phyloP scores from a whole-genome alignment of 2,329 filamentous ascomycete species.

The Coniochaeta ligniaria region DNA sequence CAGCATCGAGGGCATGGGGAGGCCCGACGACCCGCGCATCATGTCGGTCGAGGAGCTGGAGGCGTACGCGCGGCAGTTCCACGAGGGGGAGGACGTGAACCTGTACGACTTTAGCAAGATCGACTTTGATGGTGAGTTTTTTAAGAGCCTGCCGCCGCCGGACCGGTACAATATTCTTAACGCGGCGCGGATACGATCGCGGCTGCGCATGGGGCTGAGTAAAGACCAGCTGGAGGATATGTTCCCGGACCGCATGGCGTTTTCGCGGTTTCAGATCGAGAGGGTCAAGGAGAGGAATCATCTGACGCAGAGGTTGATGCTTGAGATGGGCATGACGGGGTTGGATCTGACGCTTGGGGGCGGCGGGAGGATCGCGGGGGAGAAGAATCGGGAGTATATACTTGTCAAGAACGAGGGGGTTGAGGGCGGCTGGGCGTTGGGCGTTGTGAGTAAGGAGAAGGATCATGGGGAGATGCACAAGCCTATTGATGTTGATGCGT shows the following conservation, averaged over 20 bases:
- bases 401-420: constrained; percentile 92
- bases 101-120: constrained; percentile 98
- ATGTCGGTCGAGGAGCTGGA: constrained; percentile 95
- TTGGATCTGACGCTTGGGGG: constrained; percentile 63
- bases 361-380: constrained; percentile 66
- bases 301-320: constrained; percentile 90
- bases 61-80: constrained; percentile 87
- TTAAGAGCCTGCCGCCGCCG: constrained; percentile 78
- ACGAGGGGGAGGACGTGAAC: constrained; percentile 84
- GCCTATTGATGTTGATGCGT: constrained; percentile 83
- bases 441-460: constrained; percentile 77
- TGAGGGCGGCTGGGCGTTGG: constrained; percentile 92
- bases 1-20: constrained; percentile 77
- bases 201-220: constrained; percentile 89
- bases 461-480: constrained; percentile 73
- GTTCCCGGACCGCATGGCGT: constrained; percentile 97
- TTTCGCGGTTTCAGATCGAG: constrained; percentile 94
- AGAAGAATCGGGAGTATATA: constrained; percentile 89
- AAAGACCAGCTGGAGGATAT: constrained; percentile 94
- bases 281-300: constrained; percentile 88
- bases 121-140: constrained; percentile 94
- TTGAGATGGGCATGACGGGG: constrained; percentile 81
- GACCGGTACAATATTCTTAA: constrained; percentile 98
- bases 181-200: constrained; percentile 78
- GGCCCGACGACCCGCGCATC: constrained; percentile 84